Conservation (phyloP, 164 flowering plant species). For the Macadamia tetraphylla region DNA sequence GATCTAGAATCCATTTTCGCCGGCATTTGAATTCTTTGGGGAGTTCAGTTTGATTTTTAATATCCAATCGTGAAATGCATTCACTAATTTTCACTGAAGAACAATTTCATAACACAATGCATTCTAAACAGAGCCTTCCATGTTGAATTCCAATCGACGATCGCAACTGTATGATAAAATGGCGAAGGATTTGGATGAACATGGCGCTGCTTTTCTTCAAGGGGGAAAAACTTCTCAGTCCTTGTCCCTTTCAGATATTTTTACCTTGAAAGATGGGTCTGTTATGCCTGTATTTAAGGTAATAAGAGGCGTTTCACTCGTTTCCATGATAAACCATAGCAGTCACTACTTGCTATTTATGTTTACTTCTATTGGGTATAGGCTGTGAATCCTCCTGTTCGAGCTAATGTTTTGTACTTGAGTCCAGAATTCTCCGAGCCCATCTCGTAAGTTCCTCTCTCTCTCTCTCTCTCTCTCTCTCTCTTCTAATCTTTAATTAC, state of each 20-base stretch:
- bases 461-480: neutral
- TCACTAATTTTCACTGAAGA: neutral
- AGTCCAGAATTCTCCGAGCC: conserved; percentile 50
- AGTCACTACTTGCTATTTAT: neutral
- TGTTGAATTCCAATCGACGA: conserved; percentile 37
- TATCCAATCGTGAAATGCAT: neutral
- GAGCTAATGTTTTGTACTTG: conserved; percentile 81
- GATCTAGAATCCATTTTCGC: no score
- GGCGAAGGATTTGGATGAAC: conserved; percentile 70
- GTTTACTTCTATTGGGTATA: conserved; percentile 13
- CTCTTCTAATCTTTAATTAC: neutral
- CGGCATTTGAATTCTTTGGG: no score
- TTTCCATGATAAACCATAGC: neutral
- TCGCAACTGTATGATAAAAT: conserved; percentile 62
- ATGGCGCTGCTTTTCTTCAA: conserved; percentile 66
- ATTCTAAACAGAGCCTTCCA: conserved; percentile 22
- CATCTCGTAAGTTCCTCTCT: conserved; percentile 55
- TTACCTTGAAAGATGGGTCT: conserved; percentile 48
- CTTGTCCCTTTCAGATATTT: conserved; percentile 48
- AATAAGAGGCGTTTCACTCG: neutral
- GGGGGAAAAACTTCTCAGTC: conserved; percentile 93
- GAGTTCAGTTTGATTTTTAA: no score
- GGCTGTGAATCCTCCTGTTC: conserved; percentile 90
- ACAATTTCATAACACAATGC: neutral
- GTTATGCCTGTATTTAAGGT: conserved; percentile 87